Percentiles rank a stretch among this genome's conserved stretches.
phyloP scores from a whole-genome alignment of 805 yeast species.

The Nakazawaea ishiwadae region DNA sequence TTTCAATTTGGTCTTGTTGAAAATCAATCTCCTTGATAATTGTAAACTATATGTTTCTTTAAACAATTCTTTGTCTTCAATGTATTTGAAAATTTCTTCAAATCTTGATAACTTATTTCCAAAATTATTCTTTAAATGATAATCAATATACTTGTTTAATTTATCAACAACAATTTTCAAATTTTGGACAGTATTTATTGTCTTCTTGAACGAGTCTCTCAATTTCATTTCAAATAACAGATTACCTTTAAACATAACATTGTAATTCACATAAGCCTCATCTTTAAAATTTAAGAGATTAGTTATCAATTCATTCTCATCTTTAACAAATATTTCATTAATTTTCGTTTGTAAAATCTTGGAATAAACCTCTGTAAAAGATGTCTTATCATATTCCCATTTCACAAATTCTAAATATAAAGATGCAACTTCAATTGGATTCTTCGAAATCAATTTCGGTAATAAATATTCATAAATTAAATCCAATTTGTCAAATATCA shows the following conservation, averaged over 20 bases:
- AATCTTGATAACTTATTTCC: constrained; percentile 17
- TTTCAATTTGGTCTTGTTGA: constrained; percentile 19
- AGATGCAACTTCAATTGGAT: constrained; percentile 16
- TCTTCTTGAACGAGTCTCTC: constrained; percentile 24
- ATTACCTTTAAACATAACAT: constrained; percentile 14
- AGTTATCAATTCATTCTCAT: constrained; percentile 7
- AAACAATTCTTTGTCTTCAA: constrained; percentile 31
- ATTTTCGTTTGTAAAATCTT: constrained; percentile 6
- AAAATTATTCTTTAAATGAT: constrained; percentile 16
- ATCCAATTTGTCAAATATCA: constrained; percentile 26
- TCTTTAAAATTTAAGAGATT: constrained; percentile 17
- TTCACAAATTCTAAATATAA: constrained; percentile 12
- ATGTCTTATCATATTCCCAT: constrained; percentile 2
- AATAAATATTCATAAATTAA: constrained; percentile 19
- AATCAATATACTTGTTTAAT: constrained; percentile 10
- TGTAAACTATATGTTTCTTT: constrained; percentile 28
- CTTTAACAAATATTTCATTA: constrained; percentile 10
- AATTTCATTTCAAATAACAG: constrained; percentile 28
- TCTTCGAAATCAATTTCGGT: constrained; percentile 17
- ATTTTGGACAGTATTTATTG: constrained; percentile 21
- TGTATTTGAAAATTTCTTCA: constrained; percentile 25
- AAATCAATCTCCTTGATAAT: constrained; percentile 32
- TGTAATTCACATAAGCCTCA: constrained; percentile 14
- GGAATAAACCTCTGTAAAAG: background rate
- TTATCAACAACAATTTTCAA: constrained; percentile 28